Percentiles rank a stretch among this genome's conserved stretches.
Evolutionary conservation across 75 land plant species (phyloP).

Genomic region (Cryptomeria japonica): DNA sequence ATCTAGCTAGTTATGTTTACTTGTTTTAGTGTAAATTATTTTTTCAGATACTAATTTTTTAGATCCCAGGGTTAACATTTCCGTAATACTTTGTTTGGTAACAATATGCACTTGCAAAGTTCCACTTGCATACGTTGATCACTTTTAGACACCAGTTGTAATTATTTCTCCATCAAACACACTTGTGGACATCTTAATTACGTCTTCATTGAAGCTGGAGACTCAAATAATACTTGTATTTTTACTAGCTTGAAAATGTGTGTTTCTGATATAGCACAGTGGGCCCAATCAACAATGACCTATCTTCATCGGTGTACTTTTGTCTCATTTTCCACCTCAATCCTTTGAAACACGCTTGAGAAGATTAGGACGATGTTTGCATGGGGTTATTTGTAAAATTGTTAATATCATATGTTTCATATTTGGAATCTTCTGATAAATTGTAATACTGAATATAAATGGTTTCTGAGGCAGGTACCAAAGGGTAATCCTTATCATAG

Average conservation of each 20-base stretch:
- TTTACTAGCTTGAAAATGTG: neutral
- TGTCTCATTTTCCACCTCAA: neutral
- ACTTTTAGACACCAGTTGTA: too few species aligned
- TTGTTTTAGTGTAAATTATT: too few species aligned
- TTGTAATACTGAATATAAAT: conserved; percentile 7
- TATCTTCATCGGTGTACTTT: neutral
- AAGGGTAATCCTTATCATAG: conserved; percentile 96
- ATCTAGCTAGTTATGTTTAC: too few species aligned
- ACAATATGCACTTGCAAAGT: too few species aligned
- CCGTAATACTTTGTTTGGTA: too few species aligned
- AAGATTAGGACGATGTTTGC: neutral
- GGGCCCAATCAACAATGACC: neutral
- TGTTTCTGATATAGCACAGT: neutral
- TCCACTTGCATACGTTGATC: too few species aligned
- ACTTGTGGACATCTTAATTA: too few species aligned
- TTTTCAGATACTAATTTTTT: too few species aligned
- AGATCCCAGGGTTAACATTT: too few species aligned
- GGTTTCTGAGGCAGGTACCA: conserved; percentile 61
- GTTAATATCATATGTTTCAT: neutral
- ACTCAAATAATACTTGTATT: neutral
- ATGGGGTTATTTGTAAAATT: neutral
- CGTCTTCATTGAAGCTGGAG: too few species aligned
- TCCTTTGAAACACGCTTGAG: neutral
- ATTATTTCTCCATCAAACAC: too few species aligned
- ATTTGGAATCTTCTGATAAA: neutral